Base-by-base conservation (phyloP, 1,284 basidiomycete genomes). In the Cutaneotrichosporon cutaneum region DNA sequence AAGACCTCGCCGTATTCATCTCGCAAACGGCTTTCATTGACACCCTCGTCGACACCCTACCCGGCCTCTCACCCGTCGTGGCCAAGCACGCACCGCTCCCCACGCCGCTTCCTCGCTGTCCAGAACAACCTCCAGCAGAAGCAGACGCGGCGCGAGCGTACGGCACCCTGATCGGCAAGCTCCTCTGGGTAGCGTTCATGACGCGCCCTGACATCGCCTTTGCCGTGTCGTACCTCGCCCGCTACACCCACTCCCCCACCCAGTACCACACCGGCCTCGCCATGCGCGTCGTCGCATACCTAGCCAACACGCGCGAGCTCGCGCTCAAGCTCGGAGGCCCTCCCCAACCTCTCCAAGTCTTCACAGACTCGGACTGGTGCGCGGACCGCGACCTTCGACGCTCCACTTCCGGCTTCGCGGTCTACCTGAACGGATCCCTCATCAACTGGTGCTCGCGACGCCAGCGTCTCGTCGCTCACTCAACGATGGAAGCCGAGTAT, bases 401-500 rank as follows among this genome's bases (percentile, higher is more conserved):
- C 6, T 42, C 39, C 14, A 42, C 39, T 18, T 42, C 77, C 10
- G 81, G 82, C 0, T 82, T 79, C 59, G 65, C 70, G 7, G 81
- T 81, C 63, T 67, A 63, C 9, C 52, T 78, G 18, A 69, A 67
- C 22, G 71, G 71, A 3, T 75, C 73, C 14, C 56, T 74, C 1
- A 65, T 83, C 35, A 72, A 73, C 4, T 84, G 82, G 82, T 61
- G 60, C 18, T 80, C 80, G 0, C 73, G 76, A 42, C 75, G 79
- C 44, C 82, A 83, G 61, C 51, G 64, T 2, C 73, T 73, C 0
- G 72, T 80, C 7, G 71, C 81, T 2, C 60, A 66, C 2, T 83
- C 80, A 0, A 77, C 79, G 0, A 71, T 71, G 3, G 81, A 83
- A 52, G 76, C 83, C 0, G 81, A 84, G 62, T 83, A 81, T 61